These are phyloP conservation scores for Colletotrichum chlorophyti DNA, from an alignment of 2,329 filamentous ascomycete genomes.

Conservation along the genomic window DNA sequence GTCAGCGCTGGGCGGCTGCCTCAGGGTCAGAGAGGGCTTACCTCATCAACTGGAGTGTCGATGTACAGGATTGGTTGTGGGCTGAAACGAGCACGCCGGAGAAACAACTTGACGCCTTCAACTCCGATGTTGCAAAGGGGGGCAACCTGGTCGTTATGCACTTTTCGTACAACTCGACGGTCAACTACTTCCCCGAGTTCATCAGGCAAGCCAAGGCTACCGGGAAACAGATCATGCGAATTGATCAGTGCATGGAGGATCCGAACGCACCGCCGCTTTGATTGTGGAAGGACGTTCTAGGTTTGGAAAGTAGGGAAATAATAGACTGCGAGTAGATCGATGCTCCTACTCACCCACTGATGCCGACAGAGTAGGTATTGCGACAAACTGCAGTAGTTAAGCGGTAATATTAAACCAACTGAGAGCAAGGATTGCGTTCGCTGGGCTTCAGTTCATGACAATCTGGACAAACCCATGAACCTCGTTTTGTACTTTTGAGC, in stretches of 20 bases:
- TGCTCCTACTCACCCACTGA: too few species aligned
- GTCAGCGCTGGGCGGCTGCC: conserved; percentile 64
- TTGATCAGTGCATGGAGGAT: conserved; percentile 72
- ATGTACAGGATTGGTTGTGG: conserved; percentile 77
- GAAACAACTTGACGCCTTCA: conserved; percentile 71
- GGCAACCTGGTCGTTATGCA: conserved; percentile 73
- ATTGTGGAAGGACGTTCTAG: neutral
- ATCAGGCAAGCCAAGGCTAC: conserved; percentile 69
- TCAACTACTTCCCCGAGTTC: conserved; percentile 68
- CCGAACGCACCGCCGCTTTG: conserved; percentile 57
- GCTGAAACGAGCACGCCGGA: conserved; percentile 66
- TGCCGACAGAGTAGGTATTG: too few species aligned
- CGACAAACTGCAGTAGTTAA: too few species aligned
- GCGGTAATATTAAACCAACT: too few species aligned
- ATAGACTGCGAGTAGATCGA: too few species aligned
- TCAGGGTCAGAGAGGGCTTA: conserved; percentile 57
- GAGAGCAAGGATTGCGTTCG: too few species aligned
- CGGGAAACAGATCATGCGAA: conserved; percentile 70
- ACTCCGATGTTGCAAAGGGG: conserved; percentile 66
- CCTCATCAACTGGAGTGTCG: conserved; percentile 73
- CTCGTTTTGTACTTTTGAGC: too few species aligned
- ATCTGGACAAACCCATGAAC: too few species aligned
- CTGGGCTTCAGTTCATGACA: too few species aligned
- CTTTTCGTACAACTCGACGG: conserved; percentile 70
- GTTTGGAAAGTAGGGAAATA: neutral